phyloP scores from a whole-genome alignment of 192 early-diverging fungal species.

The Diversispora eburnea region DNA sequence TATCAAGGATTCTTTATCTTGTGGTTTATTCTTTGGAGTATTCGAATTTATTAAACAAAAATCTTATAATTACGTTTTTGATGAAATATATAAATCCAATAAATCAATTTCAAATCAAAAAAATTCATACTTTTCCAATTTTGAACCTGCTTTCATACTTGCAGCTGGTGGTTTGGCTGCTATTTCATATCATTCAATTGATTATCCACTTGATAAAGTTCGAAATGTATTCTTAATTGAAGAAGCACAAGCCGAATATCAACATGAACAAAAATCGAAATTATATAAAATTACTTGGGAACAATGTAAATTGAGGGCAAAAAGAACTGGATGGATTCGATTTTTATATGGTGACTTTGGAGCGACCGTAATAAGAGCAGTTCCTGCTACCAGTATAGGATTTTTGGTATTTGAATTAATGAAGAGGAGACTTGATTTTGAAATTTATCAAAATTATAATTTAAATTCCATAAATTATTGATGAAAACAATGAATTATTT shows the following conservation, averaged over 20 bases:
- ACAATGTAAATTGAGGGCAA: constrained; percentile 49
- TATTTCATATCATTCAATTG: constrained; percentile 68
- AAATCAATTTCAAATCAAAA: background rate
- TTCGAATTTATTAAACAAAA: constrained; percentile 76
- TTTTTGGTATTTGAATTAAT: constrained; percentile 64
- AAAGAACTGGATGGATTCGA: constrained; percentile 36
- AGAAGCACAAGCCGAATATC: constrained; percentile 51
- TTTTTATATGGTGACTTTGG: constrained; percentile 55
- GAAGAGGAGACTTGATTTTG: constrained; percentile 51
- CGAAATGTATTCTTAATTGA: constrained; percentile 63
- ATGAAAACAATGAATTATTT: no score
- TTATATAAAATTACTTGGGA: constrained; percentile 51
- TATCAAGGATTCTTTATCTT: constrained; percentile 61
- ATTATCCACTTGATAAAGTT: constrained; percentile 68
- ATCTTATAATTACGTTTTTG: constrained; percentile 61
- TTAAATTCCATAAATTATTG: no score
- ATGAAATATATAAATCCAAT: constrained; percentile 39
- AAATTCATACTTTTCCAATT: constrained; percentile 30
- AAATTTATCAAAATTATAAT: background rate
- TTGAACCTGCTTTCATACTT: constrained; percentile 55
- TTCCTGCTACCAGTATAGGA: constrained; percentile 59
- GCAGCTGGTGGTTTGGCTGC: constrained; percentile 58
- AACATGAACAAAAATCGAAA: constrained; percentile 29
- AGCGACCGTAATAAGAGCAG: constrained; percentile 43
- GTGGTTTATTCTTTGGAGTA: constrained; percentile 71